These are phyloP conservation scores for Oxyria digyna DNA, from an alignment of 148 eudicot species.

Conservation along the genomic window DNA sequence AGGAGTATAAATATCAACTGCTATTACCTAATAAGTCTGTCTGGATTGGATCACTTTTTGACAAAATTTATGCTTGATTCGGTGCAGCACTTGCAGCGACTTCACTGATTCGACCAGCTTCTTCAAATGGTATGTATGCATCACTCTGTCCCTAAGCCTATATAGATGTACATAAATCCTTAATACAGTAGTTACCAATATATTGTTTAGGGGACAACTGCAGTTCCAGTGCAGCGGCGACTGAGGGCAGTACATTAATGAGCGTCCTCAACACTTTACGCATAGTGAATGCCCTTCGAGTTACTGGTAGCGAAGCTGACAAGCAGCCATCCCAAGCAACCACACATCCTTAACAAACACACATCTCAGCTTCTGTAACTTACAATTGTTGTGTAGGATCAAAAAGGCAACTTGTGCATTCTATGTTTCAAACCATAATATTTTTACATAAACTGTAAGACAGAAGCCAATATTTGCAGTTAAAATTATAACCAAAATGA, in stretches of 20 bases:
- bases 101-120: not conserved
- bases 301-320: not conserved
- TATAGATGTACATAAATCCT: not conserved
- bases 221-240: not conserved
- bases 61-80: not conserved
- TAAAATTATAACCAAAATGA: not conserved
- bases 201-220: not conserved
- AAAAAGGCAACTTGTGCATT: no score
- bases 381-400: no score
- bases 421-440: no score
- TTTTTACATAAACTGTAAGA: no score
- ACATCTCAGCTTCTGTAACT: no score
- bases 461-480: not conserved
- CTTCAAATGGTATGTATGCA: not conserved
- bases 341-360: not conserved
- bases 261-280: not conserved
- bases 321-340: constrained; percentile 1
- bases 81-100: not conserved
- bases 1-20: not conserved
- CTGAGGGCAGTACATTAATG: not conserved
- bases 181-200: not conserved
- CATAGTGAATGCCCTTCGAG: not conserved
- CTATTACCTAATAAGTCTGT: no score
- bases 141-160: not conserved
- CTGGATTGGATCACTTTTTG: not conserved